phyloP scores from a whole-genome alignment of 495 filamentous ascomycete genomes.

The Parathielavia appendiculata region DNA sequence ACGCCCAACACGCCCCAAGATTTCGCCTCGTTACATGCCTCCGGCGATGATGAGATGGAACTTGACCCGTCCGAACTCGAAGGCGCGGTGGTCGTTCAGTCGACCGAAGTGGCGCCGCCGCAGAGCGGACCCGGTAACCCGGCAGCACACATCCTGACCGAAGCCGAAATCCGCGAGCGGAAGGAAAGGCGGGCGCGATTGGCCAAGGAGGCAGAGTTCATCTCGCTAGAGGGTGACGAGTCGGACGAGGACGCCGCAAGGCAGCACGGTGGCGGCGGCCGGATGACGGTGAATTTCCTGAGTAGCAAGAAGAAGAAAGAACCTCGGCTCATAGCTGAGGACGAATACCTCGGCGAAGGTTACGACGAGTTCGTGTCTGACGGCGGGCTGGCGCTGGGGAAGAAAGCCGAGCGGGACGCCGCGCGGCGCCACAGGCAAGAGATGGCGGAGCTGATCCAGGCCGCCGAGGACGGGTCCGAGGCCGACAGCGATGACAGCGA shows the following conservation, averaged over 20 bases:
- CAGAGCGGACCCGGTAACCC: constrained; percentile 1
- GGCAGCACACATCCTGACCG: constrained; percentile 55
- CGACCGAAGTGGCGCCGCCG: constrained; percentile 20
- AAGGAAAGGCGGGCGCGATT: constrained; percentile 79
- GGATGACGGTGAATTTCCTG: constrained; percentile 38
- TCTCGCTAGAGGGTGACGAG: constrained; percentile 59
- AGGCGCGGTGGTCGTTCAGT: constrained; percentile 59
- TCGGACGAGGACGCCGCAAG: constrained; percentile 34
- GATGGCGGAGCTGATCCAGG: constrained; percentile 79
- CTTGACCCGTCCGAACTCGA: constrained; percentile 53
- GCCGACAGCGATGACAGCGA: constrained; percentile 70
- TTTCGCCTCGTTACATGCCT: constrained; percentile 31
- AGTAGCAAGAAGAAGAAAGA: constrained; percentile 48
- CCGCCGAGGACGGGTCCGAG: constrained; percentile 60
- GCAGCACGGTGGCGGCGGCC: neutral
- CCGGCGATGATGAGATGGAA: constrained; percentile 36
- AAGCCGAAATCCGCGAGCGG: constrained; percentile 87
- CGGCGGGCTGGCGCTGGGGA: constrained; percentile 70
- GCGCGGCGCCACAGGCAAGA: constrained; percentile 59
- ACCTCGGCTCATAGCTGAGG: constrained; percentile 73
- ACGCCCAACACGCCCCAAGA: constrained; percentile 74
- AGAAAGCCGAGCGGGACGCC: constrained; percentile 73
- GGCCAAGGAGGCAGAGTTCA: constrained; percentile 73
- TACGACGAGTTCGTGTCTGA: constrained; percentile 92
- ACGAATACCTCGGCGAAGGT: constrained; percentile 92